Evolutionary conservation across 305 asterid species (phyloP).

Genomic region (Fraxinus platypoda): DNA sequence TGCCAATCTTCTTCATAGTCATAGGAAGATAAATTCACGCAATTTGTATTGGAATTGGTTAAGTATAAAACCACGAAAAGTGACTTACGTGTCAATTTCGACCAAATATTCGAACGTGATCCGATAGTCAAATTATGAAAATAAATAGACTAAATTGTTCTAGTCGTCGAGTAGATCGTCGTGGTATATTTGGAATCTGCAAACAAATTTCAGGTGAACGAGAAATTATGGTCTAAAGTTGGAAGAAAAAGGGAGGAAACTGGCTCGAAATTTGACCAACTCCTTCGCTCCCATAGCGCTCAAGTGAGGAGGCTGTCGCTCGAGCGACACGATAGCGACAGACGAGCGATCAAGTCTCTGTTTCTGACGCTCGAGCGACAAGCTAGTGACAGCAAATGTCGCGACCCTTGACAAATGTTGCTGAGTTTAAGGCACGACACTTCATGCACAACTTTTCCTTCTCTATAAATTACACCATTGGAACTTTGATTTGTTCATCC

Average conservation of each 20-base stretch:
- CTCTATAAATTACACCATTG: too few relatives aligned
- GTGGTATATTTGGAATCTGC: too few relatives aligned
- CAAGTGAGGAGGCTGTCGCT: neutral
- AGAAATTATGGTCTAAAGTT: neutral
- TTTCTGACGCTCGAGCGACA: too few relatives aligned
- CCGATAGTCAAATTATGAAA: too few relatives aligned
- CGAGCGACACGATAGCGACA: too few relatives aligned
- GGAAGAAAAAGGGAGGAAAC: neutral
- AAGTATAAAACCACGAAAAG: neutral
- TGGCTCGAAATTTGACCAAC: neutral
- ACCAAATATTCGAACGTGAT: neutral
- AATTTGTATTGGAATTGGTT: too few relatives aligned
- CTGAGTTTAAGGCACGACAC: neutral
- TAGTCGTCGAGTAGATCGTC: neutral
- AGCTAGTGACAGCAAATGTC: neutral
- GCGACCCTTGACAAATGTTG: neutral
- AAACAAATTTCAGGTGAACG: neutral
- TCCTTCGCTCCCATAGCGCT: neutral
- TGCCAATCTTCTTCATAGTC: neutral
- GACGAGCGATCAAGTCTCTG: too few relatives aligned
- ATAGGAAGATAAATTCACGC: neutral
- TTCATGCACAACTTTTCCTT: neutral
- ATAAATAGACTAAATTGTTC: too few relatives aligned
- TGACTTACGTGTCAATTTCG: neutral
- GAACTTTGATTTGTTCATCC: neutral